Percentiles rank a stretch among this genome's conserved stretches.
Evolutionary conservation across 2,329 filamentous ascomycete genomes (phyloP).

Genomic region (Coniochaeta sp.): DNA sequence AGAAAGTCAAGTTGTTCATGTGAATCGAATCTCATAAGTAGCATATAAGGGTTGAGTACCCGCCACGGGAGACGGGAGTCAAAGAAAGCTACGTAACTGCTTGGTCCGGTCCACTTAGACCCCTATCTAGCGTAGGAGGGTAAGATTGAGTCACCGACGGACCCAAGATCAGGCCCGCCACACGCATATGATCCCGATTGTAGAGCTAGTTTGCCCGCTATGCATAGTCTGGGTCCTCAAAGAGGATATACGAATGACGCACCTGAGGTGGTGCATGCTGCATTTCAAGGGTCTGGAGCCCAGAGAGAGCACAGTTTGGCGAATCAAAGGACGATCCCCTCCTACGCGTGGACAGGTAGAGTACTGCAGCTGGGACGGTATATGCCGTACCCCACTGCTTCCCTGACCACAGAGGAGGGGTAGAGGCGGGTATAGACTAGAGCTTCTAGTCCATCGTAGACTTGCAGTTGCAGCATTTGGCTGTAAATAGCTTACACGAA

Average conservation of each 20-base stretch:
- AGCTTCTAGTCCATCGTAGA: too few relatives aligned
- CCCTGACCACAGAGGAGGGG: not conserved
- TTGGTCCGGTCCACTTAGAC: not conserved
- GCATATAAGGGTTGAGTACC: not conserved
- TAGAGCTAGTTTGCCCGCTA: not conserved
- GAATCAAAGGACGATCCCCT: not conserved
- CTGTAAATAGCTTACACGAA: too few relatives aligned
- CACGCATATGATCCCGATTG: not conserved
- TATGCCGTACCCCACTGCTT: not conserved
- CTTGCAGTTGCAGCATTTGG: too few relatives aligned
- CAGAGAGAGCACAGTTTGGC: not conserved
- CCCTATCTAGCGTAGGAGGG: not conserved
- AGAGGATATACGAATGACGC: not conserved
- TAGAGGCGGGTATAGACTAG: not conserved
- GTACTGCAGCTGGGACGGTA: not conserved
- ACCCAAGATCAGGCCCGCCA: not conserved
- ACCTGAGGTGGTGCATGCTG: not conserved
- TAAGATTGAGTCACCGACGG: not conserved
- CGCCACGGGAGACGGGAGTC: not conserved
- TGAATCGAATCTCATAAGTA: not conserved
- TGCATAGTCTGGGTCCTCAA: not conserved
- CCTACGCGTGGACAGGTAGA: not conserved
- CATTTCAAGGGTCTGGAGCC: too few relatives aligned
- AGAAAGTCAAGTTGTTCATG: not conserved
- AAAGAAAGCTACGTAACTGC: not conserved